Conservation (phyloP, 1,139 yeast species). For the Zygoascus meyerae region DNA sequence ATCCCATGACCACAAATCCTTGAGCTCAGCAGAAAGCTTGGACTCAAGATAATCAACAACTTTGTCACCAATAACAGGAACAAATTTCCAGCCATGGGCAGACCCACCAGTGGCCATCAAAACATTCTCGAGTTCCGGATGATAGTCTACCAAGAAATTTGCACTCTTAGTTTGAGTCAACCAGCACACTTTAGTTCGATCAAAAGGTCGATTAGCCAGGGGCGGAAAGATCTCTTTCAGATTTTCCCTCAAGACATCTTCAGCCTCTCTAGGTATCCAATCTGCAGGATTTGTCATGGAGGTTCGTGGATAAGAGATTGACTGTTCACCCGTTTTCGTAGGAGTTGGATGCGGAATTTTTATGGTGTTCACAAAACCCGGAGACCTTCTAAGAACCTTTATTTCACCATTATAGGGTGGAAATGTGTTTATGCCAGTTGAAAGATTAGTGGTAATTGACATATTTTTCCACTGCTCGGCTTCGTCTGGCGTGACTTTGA, state of each 20-base stretch:
- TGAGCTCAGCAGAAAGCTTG: slow-evolving; percentile 8
- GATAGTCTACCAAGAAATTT: slow-evolving; percentile 13
- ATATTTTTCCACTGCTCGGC: slow-evolving; percentile 11
- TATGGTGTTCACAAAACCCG: slow-evolving; percentile 11
- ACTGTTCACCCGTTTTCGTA: background rate
- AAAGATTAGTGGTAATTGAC: slow-evolving; percentile 14
- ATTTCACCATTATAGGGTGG: slow-evolving; percentile 12
- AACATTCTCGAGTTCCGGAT: slow-evolving; percentile 9
- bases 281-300: slow-evolving; percentile 10
- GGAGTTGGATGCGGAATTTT: slow-evolving; percentile 10
- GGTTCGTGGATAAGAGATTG: slow-evolving; percentile 13
- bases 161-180: slow-evolving; percentile 14
- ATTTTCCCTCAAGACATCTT: slow-evolving; percentile 7
- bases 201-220: slow-evolving; percentile 10
- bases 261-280: slow-evolving; percentile 13
- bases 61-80: slow-evolving; percentile 14
- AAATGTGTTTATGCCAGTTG: slow-evolving; percentile 12
- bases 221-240: slow-evolving; percentile 12
- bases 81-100: slow-evolving; percentile 15
- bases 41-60: slow-evolving; percentile 12
- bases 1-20: slow-evolving; percentile 13
- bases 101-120: slow-evolving; percentile 14
- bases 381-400: slow-evolving; percentile 11
- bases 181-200: slow-evolving; percentile 14
- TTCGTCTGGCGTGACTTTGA: slow-evolving; percentile 11